Evolutionary conservation across 495 filamentous ascomycete genomes (phyloP), one percentile per base, ranked within the genome.

Genomic region (Viridothelium virens): DNA sequence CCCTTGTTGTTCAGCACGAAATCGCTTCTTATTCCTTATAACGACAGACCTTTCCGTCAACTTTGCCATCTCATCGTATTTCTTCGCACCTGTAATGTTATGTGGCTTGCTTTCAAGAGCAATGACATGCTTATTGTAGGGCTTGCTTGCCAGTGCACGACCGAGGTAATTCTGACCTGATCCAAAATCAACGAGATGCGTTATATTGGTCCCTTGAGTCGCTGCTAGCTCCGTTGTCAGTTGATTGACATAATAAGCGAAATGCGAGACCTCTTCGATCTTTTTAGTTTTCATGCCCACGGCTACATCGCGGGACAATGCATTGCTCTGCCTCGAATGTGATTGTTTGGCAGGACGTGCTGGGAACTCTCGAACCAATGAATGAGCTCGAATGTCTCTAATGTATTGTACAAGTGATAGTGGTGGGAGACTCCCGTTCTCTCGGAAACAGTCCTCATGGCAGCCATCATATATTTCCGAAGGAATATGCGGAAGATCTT

Each of bases 251-350:
- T 87, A 97, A 37, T 70, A 75, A 47, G 86, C 82, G 68, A 88
- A 87, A 71, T 87, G 78, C 36, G 84, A 78, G 2, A 89, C 94
- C 79, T 98, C 94, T 68, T 98, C 95, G 18, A 91, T 82, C 75
- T 98, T 98, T 76, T 98, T 98, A 38, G 87, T 83, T 67, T 91
- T 96, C 95, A 98, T 98, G 25, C 94, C 94, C 3, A 95, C 83
- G 0, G 90, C 84, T 34, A 96, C 82, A 71, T 88, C 83, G 48
- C 83, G 79, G 2, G 90, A 84, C 18, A 95, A 74, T 6, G 69
- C 66, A 73, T 67, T 79, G 80, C 16, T 73, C 75, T 71, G 83
- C 37, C 69, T 38, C 18, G 62, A 39, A 34, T 63, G 53, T 36
- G 66, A 67, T 1, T 38, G 47, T 0, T 34, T 38, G 38, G 62